phyloP scores from a whole-genome alignment of 208 protist genomes.

The Blechomonas ayalai region DNA sequence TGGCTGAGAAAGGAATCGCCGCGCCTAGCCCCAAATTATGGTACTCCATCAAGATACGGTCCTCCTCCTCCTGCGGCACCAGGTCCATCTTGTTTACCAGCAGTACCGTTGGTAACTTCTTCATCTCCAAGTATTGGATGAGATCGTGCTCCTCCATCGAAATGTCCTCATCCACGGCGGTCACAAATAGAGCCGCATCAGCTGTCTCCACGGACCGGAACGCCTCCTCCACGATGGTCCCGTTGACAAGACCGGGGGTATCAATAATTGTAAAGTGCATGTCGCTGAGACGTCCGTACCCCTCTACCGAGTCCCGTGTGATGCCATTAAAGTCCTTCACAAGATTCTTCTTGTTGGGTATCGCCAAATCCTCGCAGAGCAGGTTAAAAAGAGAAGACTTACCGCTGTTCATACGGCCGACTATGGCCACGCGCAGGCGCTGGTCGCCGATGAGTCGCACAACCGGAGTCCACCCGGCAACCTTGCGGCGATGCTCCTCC shows the following conservation, averaged over 20 bases:
- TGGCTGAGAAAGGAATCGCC: slow-evolving; percentile 65
- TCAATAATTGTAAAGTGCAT: slow-evolving; percentile 89
- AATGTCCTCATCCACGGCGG: slow-evolving; percentile 58
- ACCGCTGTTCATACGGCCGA: slow-evolving; percentile 85
- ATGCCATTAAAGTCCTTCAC: slow-evolving; percentile 85
- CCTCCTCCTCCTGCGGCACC: slow-evolving; percentile 34
- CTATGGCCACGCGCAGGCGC: slow-evolving; percentile 74
- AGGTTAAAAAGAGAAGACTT: slow-evolving; percentile 90
- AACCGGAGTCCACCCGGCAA: slow-evolving; percentile 75
- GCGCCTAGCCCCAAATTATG: slow-evolving; percentile 59
- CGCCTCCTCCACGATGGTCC: slow-evolving; percentile 73
- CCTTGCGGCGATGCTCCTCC: slow-evolving; percentile 59
- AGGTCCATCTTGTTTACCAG: slow-evolving; percentile 90
- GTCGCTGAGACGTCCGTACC: slow-evolving; percentile 43
- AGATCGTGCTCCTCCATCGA: slow-evolving; percentile 58
- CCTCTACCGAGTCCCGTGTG: slow-evolving; percentile 85
- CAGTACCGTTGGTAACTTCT: slow-evolving; percentile 65
- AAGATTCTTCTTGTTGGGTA: slow-evolving; percentile 48
- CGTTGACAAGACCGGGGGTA: slow-evolving; percentile 77
- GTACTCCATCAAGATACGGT: slow-evolving; percentile 51
- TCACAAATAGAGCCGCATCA: slow-evolving; percentile 76
- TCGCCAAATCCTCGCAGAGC: slow-evolving; percentile 57
- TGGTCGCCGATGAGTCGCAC: slow-evolving; percentile 78
- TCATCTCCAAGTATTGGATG: slow-evolving; percentile 49
- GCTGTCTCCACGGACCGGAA: slow-evolving; percentile 80